phyloP scores from a whole-genome alignment of 108 stramenopile species.

The Cylindrotheca closterium region DNA sequence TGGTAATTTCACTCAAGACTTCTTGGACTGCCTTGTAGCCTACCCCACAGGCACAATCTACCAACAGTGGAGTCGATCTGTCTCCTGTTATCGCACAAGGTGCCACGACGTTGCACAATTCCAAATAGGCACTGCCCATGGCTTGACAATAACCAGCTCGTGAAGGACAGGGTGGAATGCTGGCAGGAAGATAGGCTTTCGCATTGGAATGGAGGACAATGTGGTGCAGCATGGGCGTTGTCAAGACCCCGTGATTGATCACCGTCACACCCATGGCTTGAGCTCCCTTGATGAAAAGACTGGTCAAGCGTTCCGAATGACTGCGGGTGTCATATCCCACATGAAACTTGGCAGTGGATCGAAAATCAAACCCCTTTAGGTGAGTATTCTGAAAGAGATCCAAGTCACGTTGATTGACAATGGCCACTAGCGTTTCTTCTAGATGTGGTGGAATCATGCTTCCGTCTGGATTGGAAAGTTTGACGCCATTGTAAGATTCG shows the following conservation, averaged over 20 bases:
- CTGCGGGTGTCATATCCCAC: slow-evolving; percentile 89
- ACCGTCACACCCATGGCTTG: slow-evolving; percentile 59
- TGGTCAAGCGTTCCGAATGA: slow-evolving; percentile 68
- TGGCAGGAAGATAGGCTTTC: slow-evolving; percentile 35
- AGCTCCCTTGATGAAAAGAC: slow-evolving; percentile 56
- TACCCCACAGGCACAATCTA: slow-evolving; percentile 94
- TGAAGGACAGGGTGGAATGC: slow-evolving; percentile 57
- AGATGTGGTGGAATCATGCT: slow-evolving; percentile 85
- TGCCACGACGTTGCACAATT: slow-evolving; percentile 40
- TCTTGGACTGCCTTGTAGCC: slow-evolving; percentile 59
- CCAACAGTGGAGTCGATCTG: slow-evolving; percentile 18
- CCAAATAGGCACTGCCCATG: slow-evolving; percentile 69
- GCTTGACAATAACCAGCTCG: slow-evolving; percentile 80
- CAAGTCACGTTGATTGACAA: slow-evolving; percentile 60
- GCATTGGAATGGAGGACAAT: slow-evolving; percentile 82
- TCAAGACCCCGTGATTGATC: slow-evolving; percentile 83
- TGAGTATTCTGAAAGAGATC: slow-evolving; percentile 13
- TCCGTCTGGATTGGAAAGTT: slow-evolving; percentile 91
- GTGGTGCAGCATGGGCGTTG: slow-evolving; percentile 95
- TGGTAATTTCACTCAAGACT: not conserved
- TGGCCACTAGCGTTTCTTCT: slow-evolving; percentile 69
- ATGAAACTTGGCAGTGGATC: slow-evolving; percentile 32
- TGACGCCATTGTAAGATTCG: slow-evolving; percentile 95
- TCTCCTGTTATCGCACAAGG: not conserved
- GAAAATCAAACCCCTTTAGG: not conserved